These are phyloP conservation scores for Stramenopiles sp. DNA, from an alignment of 352 stramenopile genomes.

Conservation along the genomic window DNA sequence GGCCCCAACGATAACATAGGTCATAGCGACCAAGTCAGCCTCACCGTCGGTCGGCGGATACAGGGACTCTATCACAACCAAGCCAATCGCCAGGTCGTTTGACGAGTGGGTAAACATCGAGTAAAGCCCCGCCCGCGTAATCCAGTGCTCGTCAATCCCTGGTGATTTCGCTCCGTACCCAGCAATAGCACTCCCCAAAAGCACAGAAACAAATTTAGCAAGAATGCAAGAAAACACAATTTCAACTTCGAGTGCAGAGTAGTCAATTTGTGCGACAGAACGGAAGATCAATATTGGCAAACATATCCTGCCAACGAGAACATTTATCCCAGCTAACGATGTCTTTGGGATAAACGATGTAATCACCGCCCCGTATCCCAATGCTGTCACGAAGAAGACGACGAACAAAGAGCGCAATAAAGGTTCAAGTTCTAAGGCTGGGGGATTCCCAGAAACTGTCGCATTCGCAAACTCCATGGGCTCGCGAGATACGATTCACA, in stretches of 20 bases:
- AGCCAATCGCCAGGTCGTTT: not conserved
- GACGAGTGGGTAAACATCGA: not conserved
- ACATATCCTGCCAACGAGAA: not conserved
- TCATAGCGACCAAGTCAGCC: not conserved
- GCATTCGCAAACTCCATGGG: constrained; percentile 6
- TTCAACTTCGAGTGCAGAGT: not conserved
- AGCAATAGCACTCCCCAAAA: not conserved
- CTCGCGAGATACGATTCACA: too few species aligned
- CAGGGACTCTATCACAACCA: constrained; percentile 5
- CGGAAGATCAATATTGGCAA: constrained; percentile 8
- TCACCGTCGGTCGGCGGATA: not conserved
- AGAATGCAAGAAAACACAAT: constrained; percentile 6
- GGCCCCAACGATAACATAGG: not conserved
- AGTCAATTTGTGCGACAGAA: constrained; percentile 2
- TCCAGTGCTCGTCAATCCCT: not conserved
- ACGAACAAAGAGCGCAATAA: not conserved
- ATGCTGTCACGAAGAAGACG: not conserved
- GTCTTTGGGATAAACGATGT: constrained; percentile 7
- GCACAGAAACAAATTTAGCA: constrained; percentile 7
- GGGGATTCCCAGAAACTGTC: not conserved
- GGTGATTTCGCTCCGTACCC: not conserved
- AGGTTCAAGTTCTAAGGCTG: not conserved
- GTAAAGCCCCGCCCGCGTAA: not conserved
- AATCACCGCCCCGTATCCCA: constrained; percentile 1
- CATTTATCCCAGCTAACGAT: constrained; percentile 8